A percentile compares a stretch with the other conserved stretches of the same genome.
phyloP scores from a whole-genome alignment of 2,329 filamentous ascomycete species.

The Cladosporium sp. region DNA sequence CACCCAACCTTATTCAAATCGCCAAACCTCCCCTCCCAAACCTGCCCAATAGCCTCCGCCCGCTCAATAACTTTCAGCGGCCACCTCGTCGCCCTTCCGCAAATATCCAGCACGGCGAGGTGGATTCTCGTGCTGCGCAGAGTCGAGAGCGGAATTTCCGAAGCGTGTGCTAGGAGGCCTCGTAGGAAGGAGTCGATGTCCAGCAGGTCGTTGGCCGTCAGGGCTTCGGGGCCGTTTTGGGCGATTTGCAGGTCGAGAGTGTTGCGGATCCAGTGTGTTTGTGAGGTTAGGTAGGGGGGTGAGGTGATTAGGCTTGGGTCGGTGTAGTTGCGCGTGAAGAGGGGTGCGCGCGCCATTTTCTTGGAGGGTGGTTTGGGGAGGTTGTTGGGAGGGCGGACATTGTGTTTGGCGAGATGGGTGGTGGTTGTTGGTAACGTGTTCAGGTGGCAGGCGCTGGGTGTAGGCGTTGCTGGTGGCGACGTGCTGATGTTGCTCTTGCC shows the following conservation, averaged over 20 bases:
- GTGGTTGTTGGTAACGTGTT: not conserved
- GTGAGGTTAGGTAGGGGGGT: not conserved
- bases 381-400: not conserved
- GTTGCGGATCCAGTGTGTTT: slow-evolving; percentile 42
- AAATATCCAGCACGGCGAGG: slow-evolving; percentile 39
- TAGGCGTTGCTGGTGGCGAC: too few relatives aligned
- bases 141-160: slow-evolving; percentile 30
- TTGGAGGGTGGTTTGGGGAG: not conserved
- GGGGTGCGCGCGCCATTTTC: not conserved
- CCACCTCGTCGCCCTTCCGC: slow-evolving; percentile 45
- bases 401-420: not conserved
- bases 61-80: slow-evolving; percentile 41
- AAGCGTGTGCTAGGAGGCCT: slow-evolving; percentile 17
- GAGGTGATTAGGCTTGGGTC: not conserved
- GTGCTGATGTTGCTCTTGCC: too few relatives aligned
- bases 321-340: slow-evolving; percentile 5
- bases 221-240: slow-evolving; percentile 39
- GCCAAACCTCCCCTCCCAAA: slow-evolving; percentile 31
- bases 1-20: slow-evolving; percentile 29
- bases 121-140: slow-evolving; percentile 45
- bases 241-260: slow-evolving; percentile 44
- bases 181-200: slow-evolving; percentile 15
- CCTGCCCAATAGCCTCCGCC: slow-evolving; percentile 38
- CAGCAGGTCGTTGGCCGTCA: slow-evolving; percentile 38
- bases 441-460: not conserved